Evolutionary conservation across 129 eudicot species (phyloP), one percentile per base, ranked within the genome.

Genomic region (Lactuca saligna): DNA sequence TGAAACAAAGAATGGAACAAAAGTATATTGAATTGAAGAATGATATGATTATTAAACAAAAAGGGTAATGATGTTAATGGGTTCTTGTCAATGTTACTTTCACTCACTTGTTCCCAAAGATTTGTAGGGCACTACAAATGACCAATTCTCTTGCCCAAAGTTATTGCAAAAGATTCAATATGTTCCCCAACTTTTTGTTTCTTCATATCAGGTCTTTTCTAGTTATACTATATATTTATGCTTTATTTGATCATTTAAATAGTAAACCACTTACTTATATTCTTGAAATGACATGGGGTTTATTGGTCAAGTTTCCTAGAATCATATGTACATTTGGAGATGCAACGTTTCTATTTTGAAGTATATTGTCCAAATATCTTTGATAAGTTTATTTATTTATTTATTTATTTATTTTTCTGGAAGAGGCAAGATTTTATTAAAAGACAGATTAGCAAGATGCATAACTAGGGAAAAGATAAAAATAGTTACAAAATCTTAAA

Each of bases 141-240:
- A 69, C 81, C 81, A 76, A 69, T 76, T 76, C 70, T 69, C 70
- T 61, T 76, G 70, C 25, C 59, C 75, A 76, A 76, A 76, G 81
- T 76, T 71, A 54, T 69, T 62, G 76, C 60, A 76, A 76, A 76
- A 76, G 75, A 76, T 76, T 76, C 81, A 76, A 76, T 76, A 76
- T 76, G 81, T 76, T 76, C 75, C 80, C 81, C 70, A 69, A 62
- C 81, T 76, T 69, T 74, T 15, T 69, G 56, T 16, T 62, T 61
- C 76, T 76, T 38, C 66, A 61, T 61, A 61, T 37, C 48, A 8
- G 16, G 49, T 61, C 50, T 61, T 61, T 61, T 61, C 20, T 41
- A 76, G 50, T 69, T 61, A 61, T 76, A 76, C 65, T 13, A 42
- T 68, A 60, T 61, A 41, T 76, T 50, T 68, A n/a, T 63, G 69